Base-by-base conservation (phyloP, 2,329 filamentous ascomycete genomes). In the Fusarium graminum region DNA sequence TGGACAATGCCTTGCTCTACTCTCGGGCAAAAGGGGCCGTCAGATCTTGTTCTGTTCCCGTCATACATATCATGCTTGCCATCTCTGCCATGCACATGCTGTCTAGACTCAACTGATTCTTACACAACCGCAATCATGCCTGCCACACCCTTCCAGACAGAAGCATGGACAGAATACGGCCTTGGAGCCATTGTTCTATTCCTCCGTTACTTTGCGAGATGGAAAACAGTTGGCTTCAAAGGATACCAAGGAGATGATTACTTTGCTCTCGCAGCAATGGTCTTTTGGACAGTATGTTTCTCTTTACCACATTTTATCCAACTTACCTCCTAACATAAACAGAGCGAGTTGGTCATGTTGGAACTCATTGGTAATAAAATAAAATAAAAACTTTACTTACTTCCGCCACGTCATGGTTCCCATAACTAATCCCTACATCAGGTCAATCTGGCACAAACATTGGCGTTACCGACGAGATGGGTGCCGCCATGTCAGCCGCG, bases 101-200 rank as follows among this genome's bases (percentile, higher is more conserved):
- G 32, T 50, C 51, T 25, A 36, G 9, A 36, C 16, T 36, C 16
- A n/a, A 17, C 8, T 17, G 34, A 36, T 17, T 44, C 55, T 28
- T 44, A 26, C 22, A 36, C 26, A n/a, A 17, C 22, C 12, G 50
- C 36, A 4, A 36, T 28, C 19, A 75, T 73, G 70, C 39, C 65
- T 12, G 73, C 74, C n/a, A 80, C 78, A 6, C 79, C 80, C 4
- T 82, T 82, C 54, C 77, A 80, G 57, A 74, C 69, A 4, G 80
- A 82, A 63, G 79, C 79, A 10, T 82, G 80, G 80, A 72, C 73
- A 16, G 81, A 82, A 53, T 82, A 81, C 45, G 76, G 72, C 2
- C 68, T 82, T 28, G 80, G 80, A 3, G 63, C 76, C 3, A 1
- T 75, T 9, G 63, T 82, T 4, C 61, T 82, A 5, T 60, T 80